These are phyloP conservation scores for Lycium barbarum DNA, from an alignment of 257 asterid genomes.

Conservation along the genomic window DNA sequence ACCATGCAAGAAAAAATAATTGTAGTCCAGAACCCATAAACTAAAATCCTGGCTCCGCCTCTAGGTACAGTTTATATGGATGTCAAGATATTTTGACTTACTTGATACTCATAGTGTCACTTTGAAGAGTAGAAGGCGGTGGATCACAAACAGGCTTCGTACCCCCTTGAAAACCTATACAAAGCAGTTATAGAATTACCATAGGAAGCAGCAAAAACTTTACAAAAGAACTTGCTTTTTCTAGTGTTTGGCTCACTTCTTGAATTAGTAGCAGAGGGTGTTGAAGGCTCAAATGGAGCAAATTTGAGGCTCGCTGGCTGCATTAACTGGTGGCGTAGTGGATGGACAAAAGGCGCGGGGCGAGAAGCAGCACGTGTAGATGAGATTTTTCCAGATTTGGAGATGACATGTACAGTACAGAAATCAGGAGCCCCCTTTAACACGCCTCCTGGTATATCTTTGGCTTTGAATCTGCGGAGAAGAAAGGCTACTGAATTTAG, in stretches of 20 bases:
- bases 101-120: slow-evolving; percentile 23
- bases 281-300: slow-evolving; percentile 40
- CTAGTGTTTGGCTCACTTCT: slow-evolving; percentile 35
- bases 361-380: slow-evolving; percentile 77
- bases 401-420: slow-evolving; percentile 76
- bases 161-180: slow-evolving; percentile 4
- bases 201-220: background rate
- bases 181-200: background rate
- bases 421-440: slow-evolving; percentile 82
- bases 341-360: slow-evolving; percentile 66
- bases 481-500: slow-evolving; percentile 40
- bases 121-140: slow-evolving; percentile 18
- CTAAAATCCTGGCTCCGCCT: no score
- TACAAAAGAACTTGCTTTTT: slow-evolving; percentile 13
- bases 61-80: background rate
- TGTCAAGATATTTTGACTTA: slow-evolving; percentile 15
- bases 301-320: slow-evolving; percentile 48
- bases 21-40: no score
- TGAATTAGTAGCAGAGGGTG: slow-evolving; percentile 34
- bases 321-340: slow-evolving; percentile 75
- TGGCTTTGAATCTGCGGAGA: slow-evolving; percentile 68
- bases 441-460: slow-evolving; percentile 78
- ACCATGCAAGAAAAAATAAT: no score
- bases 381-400: slow-evolving; percentile 77
- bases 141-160: slow-evolving; percentile 10